Base-by-base conservation (phyloP, 306 rosid genomes). In the Medicago lupulina region DNA sequence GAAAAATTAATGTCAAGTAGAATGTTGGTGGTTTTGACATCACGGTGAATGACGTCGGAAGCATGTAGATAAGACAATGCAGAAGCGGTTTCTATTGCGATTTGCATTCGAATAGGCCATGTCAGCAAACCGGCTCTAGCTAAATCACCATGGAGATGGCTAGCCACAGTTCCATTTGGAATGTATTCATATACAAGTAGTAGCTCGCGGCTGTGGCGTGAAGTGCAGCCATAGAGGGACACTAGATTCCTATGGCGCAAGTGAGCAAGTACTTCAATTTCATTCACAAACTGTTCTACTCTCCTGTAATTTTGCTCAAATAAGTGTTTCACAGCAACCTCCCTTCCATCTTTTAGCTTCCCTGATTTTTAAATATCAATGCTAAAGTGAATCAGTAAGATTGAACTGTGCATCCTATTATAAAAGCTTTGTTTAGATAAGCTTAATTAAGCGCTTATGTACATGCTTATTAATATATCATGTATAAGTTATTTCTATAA, bases 61-160 rank as follows among this genome's bases (percentile, higher is more conserved):
- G 95, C 90, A 78, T 93, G 98, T 47, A 93, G 96, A 77, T 86
- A 89, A 16, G 86, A 80, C 81, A 90, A 70, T 44, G 96, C 91
- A 39, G 53, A 47, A 0, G 98, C 96, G 1, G 91, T 89, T 57
- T 90, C 96, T 3, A 89, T 68, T 54, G 95, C 98, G 9, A 90
- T 89, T 71, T 73, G 84, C 89, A 90, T 82, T 39, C 90, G 83
- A 28, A 73, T 75, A 9, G 90, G 81, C 96, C 93, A 89, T 3
- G 92, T 21, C 46, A 88, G 78, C 9, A 78, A 66, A 38, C 86
- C 78, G 4, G 81, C 58, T n/a, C 66, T 67, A 28, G 84, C 79
- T 78, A 61, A 63, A 51, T 86, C 72, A 5, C 92, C 93, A 11
- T 89, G 96, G 73, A 90, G 88, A 88, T 93, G 98, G 75, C 86